Conservation (phyloP, 176 grass and related monocot species). For the Triticum timopheevii region DNA sequence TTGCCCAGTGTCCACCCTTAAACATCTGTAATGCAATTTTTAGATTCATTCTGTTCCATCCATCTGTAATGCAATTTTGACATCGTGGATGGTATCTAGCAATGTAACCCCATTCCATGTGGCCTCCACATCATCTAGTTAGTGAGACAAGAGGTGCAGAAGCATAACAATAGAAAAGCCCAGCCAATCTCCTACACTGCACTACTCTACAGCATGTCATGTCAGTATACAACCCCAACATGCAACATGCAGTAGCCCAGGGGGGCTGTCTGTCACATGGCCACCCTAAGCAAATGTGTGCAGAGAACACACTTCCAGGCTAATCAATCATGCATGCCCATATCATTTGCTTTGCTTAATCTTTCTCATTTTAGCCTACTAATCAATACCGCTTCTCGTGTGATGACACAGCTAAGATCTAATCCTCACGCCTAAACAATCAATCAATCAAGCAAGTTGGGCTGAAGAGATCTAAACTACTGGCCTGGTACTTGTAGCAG, state of each 20-base stretch:
- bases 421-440: conserved; percentile 39
- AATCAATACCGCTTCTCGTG: conserved; percentile 11
- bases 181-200: not conserved
- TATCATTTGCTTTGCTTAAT: conserved; percentile 39
- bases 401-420: conserved; percentile 41
- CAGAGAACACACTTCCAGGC: conserved; percentile 19
- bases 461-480: conserved; percentile 34
- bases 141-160: conserved; percentile 36
- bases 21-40: not conserved
- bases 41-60: conserved; percentile 4
- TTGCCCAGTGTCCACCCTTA: not conserved
- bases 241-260: conserved; percentile 34
- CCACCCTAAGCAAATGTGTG: conserved; percentile 35
- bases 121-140: not conserved
- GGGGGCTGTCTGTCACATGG: conserved; percentile 32
- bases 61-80: not conserved
- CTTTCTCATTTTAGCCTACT: conserved; percentile 19
- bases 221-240: conserved; percentile 26
- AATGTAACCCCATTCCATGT: not conserved
- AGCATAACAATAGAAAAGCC: conserved; percentile 28
- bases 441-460: conserved; percentile 45
- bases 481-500: conserved; percentile 18
- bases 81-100: conserved; percentile 23
- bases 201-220: conserved; percentile 15
- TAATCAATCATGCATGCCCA: conserved; percentile 40